phyloP scores from a whole-genome alignment of 1,284 basidiomycete genomes.

The Rhodotorula sp. region DNA sequence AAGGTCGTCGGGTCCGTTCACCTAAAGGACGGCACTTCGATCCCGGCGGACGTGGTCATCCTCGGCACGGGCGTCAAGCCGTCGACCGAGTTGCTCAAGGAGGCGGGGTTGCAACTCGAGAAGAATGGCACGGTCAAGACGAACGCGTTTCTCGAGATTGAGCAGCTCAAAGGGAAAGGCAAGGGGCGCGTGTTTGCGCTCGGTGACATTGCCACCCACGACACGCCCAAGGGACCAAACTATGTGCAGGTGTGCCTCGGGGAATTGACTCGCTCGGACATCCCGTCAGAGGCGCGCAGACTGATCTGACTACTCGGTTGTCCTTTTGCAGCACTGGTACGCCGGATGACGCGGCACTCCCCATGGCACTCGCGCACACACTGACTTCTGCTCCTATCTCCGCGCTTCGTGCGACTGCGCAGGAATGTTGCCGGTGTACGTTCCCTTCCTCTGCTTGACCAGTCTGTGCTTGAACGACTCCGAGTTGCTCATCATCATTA shows the following conservation, averaged over 20 bases:
- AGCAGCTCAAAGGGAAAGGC: slow-evolving; percentile 45
- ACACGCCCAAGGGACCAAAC: slow-evolving; percentile 53
- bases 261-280: no score
- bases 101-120: slow-evolving; percentile 54
- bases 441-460: neutral
- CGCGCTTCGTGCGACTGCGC: neutral
- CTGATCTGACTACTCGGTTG: neutral
- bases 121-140: slow-evolving; percentile 78
- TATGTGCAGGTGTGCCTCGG: slow-evolving; percentile 68
- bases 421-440: slow-evolving; percentile 11
- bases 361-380: no score
- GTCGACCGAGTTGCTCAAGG: slow-evolving; percentile 77
- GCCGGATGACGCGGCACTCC: no score
- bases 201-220: slow-evolving; percentile 74
- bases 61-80: slow-evolving; percentile 82
- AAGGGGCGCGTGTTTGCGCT: slow-evolving; percentile 72
- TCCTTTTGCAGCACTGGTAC: neutral
- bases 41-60: slow-evolving; percentile 76
- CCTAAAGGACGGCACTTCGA: slow-evolving; percentile 63
- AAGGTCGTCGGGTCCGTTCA: slow-evolving; percentile 59
- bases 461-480: neutral
- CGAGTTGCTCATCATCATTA: neutral
- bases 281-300: no score
- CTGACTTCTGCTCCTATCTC: no score
- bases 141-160: slow-evolving; percentile 72